Evolutionary conservation across 805 yeast genomes (phyloP).

Genomic region (Lipomyces yamadae): DNA sequence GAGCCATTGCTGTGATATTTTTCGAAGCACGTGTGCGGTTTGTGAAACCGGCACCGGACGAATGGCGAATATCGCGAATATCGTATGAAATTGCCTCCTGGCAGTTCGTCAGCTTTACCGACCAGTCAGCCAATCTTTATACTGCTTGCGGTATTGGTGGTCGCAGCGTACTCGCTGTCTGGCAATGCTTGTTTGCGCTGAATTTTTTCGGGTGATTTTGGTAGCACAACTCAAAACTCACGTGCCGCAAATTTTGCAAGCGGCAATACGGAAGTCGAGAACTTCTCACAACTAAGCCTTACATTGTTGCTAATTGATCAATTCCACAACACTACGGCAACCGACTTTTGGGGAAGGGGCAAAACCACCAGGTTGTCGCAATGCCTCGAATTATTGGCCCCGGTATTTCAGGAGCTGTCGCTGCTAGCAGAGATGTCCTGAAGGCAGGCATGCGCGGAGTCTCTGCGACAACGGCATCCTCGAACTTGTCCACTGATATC

Average conservation of each 20-base stretch:
- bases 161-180: not conserved
- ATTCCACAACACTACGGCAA: not conserved
- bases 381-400: conserved; percentile 14
- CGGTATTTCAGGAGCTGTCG: not conserved
- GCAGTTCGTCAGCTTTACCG: not conserved
- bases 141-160: not conserved
- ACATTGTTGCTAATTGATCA: not conserved
- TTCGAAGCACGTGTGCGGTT: not conserved
- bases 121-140: not conserved
- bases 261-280: not conserved
- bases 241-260: not conserved
- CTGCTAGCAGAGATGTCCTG: not conserved
- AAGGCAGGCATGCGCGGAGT: not conserved
- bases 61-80: not conserved
- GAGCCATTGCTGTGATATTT: not conserved
- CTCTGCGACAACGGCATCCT: conserved; percentile 1
- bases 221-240: not conserved
- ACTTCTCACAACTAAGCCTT: not conserved
- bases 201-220: not conserved
- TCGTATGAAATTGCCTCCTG: not conserved
- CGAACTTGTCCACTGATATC: conserved; percentile 5
- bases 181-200: not conserved
- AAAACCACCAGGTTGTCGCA: not conserved
- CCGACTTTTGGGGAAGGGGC: not conserved
- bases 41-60: not conserved